phyloP scores from a whole-genome alignment of 2,329 filamentous ascomycete species.

The Fusarium bactridioides region DNA sequence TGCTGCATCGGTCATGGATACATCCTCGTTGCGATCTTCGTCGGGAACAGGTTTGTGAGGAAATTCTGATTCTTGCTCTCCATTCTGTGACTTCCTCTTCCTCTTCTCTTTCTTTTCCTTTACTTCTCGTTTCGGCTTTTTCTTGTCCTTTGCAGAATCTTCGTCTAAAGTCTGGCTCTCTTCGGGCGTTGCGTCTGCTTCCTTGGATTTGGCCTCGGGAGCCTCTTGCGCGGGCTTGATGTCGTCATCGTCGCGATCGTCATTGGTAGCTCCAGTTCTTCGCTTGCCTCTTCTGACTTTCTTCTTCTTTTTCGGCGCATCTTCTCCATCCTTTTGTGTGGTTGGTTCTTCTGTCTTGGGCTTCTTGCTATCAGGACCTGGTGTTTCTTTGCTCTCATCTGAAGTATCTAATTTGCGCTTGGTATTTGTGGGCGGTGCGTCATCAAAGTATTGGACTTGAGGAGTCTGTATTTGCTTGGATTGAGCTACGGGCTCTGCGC shows the following conservation, averaged over 20 bases:
- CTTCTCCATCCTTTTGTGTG: conserved; percentile 12
- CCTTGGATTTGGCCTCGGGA: conserved; percentile 32
- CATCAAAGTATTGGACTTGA: conserved; percentile 41
- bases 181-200: conserved; percentile 43
- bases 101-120: conserved; percentile 19
- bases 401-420: conserved; percentile 50
- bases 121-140: conserved; percentile 18
- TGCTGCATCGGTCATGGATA: conserved; percentile 35
- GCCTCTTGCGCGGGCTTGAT: conserved; percentile 8
- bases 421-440: conserved; percentile 38
- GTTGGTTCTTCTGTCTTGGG: conserved; percentile 39
- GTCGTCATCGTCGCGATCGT: conserved; percentile 21
- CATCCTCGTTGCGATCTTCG: conserved; percentile 30
- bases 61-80: conserved; percentile 20
- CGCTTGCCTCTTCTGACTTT: conserved; percentile 36
- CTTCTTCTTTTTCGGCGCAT: conserved; percentile 38
- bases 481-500: conserved; percentile 35
- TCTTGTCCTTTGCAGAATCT: conserved; percentile 40
- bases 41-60: neutral
- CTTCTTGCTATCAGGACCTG: conserved; percentile 47
- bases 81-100: conserved; percentile 11
- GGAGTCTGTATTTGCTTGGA: conserved; percentile 7
- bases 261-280: conserved; percentile 24
- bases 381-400: conserved; percentile 39
- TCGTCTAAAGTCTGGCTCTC: conserved; percentile 42